Conservation (phyloP, 345 rosid species). For the Linum usitatissimum region DNA sequence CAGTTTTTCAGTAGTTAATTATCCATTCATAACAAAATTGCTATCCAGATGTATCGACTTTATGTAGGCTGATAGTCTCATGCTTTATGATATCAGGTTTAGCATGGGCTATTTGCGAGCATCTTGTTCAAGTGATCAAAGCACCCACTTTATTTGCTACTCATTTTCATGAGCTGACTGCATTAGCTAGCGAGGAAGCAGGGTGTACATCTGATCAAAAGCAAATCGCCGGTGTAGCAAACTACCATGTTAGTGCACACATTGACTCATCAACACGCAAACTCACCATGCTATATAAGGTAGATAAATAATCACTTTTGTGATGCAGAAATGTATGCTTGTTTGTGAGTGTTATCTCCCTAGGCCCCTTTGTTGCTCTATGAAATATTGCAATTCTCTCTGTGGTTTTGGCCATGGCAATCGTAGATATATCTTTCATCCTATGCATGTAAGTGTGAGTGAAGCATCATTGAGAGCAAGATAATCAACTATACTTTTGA, state of each 20-base stretch:
- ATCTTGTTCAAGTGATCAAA: conserved; percentile 74
- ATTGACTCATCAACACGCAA: conserved; percentile 74
- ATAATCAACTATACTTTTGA: no score
- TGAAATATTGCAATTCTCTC: no score
- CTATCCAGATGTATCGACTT: background rate
- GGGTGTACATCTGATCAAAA: conserved; percentile 24
- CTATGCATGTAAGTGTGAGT: no score
- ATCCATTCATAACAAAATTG: no score
- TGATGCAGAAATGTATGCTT: background rate
- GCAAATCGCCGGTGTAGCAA: conserved; percentile 65
- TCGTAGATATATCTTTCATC: no score
- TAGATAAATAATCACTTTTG: conserved; percentile 8
- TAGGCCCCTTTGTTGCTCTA: no score
- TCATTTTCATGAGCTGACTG: conserved; percentile 97
- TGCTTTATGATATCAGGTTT: conserved; percentile 42
- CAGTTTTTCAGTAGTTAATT: no score
- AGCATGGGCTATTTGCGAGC: conserved; percentile 99
- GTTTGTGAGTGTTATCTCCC: background rate
- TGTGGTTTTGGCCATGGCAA: no score
- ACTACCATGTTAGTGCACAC: conserved; percentile 94
- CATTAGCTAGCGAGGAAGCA: conserved; percentile 52
- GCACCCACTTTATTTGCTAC: conserved; percentile 94
- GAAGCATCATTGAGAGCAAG: no score
- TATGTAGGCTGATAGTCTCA: background rate
- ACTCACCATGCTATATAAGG: conserved; percentile 98